Evolutionary conservation across 2,329 filamentous ascomycete species (phyloP), one percentile per base, ranked within the genome.

Genomic region (Fusarium veterinarium): DNA sequence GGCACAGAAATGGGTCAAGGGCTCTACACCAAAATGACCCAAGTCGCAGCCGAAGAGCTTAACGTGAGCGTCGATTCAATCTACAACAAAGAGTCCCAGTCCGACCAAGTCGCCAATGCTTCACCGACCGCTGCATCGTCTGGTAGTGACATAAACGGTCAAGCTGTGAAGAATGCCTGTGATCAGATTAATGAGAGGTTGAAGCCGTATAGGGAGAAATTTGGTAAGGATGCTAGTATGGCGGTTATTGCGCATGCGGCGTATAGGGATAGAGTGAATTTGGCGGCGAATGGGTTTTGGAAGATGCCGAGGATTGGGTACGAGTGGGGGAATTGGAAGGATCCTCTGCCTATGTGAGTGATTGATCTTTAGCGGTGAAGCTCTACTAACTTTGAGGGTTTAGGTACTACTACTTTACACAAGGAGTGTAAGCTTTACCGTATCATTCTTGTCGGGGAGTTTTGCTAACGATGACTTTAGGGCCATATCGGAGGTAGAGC

Each of bases 281-380:
- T 97, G 16, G 94, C 92, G 31, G 95, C 95, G 5, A 94, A 97
- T 73, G 95, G 95, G 1, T 96, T 95, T 84, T 97, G 97, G 87
- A 94, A 93, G 79, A 97, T 95, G 0, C 95, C 95, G 0, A 93
- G 97, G 72, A 97, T 97, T 72, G 95, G 95, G 6, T 97, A 97
- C 78, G 89, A 91, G 4, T 97, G 95, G 95, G 94, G 91, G 25
- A 90, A 91, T 63, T 97, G 97, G 82, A 20, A 92, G 94, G 81
- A 96, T 97, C 94, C 97, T 93, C 86, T 97, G 93, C 85, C 97
- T 1, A 60, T 60, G 57, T 52, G 28, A 38, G 56, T 59, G 5
- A 0, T 8, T 40, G 16, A 0, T 28, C 5, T 16, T 1, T 25
- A 1, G 3, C 1, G 4, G 1, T 1, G 31, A 23, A 1, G 0